Conservation (phyloP, 1,284 basidiomycete genomes). For the Puccinia novopanici region DNA sequence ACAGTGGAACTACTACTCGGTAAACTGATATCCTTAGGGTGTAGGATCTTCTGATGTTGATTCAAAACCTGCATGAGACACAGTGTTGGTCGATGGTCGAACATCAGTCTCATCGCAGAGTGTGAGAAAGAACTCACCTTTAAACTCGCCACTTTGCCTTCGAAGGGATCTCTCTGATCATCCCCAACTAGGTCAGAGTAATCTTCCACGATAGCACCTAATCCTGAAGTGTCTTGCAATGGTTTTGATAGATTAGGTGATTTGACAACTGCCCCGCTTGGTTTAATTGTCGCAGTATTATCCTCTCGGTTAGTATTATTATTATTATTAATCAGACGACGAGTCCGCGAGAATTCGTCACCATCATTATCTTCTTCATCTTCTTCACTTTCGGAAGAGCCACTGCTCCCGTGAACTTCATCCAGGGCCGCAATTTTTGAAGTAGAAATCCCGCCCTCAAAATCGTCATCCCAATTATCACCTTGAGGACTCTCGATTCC, state of each 20-base stretch:
- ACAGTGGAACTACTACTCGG: slow-evolving; percentile 21
- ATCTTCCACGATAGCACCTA: slow-evolving; percentile 69
- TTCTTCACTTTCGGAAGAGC: slow-evolving; percentile 61
- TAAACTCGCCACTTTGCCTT: slow-evolving; percentile 76
- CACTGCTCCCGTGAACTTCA: slow-evolving; percentile 14
- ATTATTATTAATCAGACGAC: slow-evolving; percentile 21
- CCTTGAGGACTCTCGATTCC: slow-evolving; percentile 67
- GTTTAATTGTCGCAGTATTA: slow-evolving; percentile 55
- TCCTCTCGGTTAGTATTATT: slow-evolving; percentile 47
- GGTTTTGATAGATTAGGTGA: slow-evolving; percentile 4
- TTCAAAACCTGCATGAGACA: slow-evolving; percentile 37
- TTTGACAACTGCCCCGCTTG: slow-evolving; percentile 15
- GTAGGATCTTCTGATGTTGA: slow-evolving; percentile 51
- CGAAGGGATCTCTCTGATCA: slow-evolving; percentile 65
- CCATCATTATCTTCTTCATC: slow-evolving; percentile 54
- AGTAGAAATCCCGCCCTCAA: slow-evolving; percentile 86
- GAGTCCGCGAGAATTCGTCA: slow-evolving; percentile 18
- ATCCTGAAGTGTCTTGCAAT: background rate
- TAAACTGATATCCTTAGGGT: slow-evolving; percentile 52
- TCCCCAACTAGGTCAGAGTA: slow-evolving; percentile 80
- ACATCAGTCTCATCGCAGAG: background rate
- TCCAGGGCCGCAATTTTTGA: slow-evolving; percentile 68
- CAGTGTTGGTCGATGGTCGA: background rate
- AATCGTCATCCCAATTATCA: slow-evolving; percentile 95
- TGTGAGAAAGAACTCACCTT: slow-evolving; percentile 63